phyloP scores from a whole-genome alignment of 2,329 filamentous ascomycete genomes.

The Phoma sp. region DNA sequence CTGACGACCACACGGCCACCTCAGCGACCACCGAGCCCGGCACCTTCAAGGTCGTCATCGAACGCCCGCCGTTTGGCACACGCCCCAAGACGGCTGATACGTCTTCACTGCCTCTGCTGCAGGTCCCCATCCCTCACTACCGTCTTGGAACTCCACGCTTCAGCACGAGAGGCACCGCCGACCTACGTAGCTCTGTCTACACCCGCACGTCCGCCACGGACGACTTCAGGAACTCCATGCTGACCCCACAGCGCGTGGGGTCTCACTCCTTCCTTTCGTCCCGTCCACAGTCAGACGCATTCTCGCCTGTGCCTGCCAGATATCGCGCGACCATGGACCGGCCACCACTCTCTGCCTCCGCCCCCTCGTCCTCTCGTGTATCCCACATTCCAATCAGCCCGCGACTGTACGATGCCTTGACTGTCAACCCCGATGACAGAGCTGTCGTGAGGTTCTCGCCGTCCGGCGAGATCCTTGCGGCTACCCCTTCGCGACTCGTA shows the following conservation, averaged over 20 bases:
- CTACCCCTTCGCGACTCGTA: slow-evolving; percentile 87
- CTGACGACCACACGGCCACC: slow-evolving; percentile 64
- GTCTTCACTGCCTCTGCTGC: slow-evolving; percentile 61
- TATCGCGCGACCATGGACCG: slow-evolving; percentile 46
- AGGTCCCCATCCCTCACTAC: slow-evolving; percentile 83
- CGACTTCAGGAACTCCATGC: slow-evolving; percentile 68
- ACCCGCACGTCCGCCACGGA: slow-evolving; percentile 70
- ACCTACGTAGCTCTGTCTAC: slow-evolving; percentile 81
- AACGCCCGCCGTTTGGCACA: slow-evolving; percentile 64
- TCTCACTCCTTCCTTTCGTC: slow-evolving; percentile 45
- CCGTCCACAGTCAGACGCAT: slow-evolving; percentile 46
- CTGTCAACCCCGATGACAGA: slow-evolving; percentile 80
- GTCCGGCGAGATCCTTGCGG: slow-evolving; percentile 79
- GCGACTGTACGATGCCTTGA: slow-evolving; percentile 81
- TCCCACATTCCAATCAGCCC: slow-evolving; percentile 57
- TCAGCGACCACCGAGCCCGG: slow-evolving; percentile 65
- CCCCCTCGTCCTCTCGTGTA: slow-evolving; percentile 43
- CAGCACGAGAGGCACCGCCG: slow-evolving; percentile 74
- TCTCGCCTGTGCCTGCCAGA: slow-evolving; percentile 40
- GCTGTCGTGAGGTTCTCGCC: slow-evolving; percentile 82
- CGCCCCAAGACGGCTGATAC: slow-evolving; percentile 69
- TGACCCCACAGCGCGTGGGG: slow-evolving; percentile 49
- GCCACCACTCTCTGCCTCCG: slow-evolving; percentile 40
- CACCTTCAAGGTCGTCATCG: slow-evolving; percentile 81
- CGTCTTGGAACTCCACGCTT: slow-evolving; percentile 82